Percentiles rank a stretch among this genome's conserved stretches.
Conservation (phyloP, 495 filamentous ascomycete species). For the Lindgomyces ingoldianus region DNA sequence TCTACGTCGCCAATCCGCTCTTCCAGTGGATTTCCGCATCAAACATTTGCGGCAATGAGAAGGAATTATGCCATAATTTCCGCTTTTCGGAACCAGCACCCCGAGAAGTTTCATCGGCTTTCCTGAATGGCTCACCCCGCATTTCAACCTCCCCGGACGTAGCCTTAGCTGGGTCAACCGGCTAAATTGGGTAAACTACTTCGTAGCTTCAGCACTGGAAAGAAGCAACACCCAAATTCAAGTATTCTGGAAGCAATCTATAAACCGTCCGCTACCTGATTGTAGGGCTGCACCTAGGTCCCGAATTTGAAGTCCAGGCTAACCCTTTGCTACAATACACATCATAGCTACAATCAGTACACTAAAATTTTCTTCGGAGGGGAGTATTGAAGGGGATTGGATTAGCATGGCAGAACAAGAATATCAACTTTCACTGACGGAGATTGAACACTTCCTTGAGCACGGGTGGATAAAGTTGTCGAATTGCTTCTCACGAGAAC, state of each 20-base stretch:
- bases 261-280: not conserved
- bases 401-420: conserved; percentile 13
- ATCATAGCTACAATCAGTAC: no score
- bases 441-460: conserved; percentile 66
- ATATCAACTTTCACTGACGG: conserved; percentile 54
- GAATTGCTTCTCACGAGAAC: conserved; percentile 62
- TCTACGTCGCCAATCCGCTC: no score
- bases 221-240: not conserved
- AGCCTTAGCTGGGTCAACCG: conserved; percentile 1
- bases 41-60: no score
- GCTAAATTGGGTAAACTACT: conserved; percentile 13
- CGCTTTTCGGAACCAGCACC: no score
- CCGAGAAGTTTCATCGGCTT: not conserved
- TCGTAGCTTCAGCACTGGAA: not conserved
- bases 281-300: not conserved
- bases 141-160: not conserved
- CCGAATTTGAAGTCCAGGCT: not conserved
- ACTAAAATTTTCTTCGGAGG: no score
- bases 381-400: no score
- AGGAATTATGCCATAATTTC: no score
- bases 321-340: no score
- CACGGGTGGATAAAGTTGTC: conserved; percentile 65
- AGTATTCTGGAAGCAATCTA: conserved; percentile 1
- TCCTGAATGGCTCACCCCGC: conserved; percentile 9
- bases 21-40: no score